Evolutionary conservation across 768 basidiomycete species (phyloP).

Genomic region (Russula sp.): DNA sequence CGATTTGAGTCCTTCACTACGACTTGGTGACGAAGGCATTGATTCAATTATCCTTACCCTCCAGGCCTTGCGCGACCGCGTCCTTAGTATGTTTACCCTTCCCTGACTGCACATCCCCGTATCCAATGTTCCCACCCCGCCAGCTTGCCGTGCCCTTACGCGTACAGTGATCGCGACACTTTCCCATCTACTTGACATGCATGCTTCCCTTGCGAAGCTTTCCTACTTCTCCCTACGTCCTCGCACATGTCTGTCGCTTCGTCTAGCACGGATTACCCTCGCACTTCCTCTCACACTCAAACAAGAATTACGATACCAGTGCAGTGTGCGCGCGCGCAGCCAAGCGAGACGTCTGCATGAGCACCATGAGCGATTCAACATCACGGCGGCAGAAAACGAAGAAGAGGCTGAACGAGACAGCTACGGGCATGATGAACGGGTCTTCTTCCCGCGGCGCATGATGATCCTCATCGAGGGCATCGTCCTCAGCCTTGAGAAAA

Average conservation of each 20-base stretch:
- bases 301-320: slow-evolving; percentile 55
- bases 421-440: slow-evolving; percentile 26
- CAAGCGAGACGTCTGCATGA: slow-evolving; percentile 29
- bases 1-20: slow-evolving; percentile 75
- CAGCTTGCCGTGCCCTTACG: slow-evolving; percentile 78
- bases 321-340: slow-evolving; percentile 32
- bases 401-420: slow-evolving; percentile 33
- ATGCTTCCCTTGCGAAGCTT: slow-evolving; percentile 69
- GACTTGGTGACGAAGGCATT: slow-evolving; percentile 77
- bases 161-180: slow-evolving; percentile 70
- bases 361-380: slow-evolving; percentile 23
- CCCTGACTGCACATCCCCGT: background rate
- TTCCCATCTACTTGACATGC: slow-evolving; percentile 73
- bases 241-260: slow-evolving; percentile 71
- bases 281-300: slow-evolving; percentile 73
- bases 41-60: slow-evolving; percentile 70
- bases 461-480: slow-evolving; percentile 58
- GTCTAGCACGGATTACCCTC: slow-evolving; percentile 73
- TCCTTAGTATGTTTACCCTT: slow-evolving; percentile 54
- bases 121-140: slow-evolving; percentile 7
- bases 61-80: slow-evolving; percentile 65
- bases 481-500: slow-evolving; percentile 59
- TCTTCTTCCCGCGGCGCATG: slow-evolving; percentile 56
- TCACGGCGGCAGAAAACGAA: slow-evolving; percentile 23
- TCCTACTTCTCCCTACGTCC: slow-evolving; percentile 76